A percentile compares a stretch with the other conserved stretches of the same genome.
These are phyloP conservation scores for Staphylotrichum tortipilum DNA, from an alignment of 495 filamentous ascomycete genomes.

Conservation along the genomic window DNA sequence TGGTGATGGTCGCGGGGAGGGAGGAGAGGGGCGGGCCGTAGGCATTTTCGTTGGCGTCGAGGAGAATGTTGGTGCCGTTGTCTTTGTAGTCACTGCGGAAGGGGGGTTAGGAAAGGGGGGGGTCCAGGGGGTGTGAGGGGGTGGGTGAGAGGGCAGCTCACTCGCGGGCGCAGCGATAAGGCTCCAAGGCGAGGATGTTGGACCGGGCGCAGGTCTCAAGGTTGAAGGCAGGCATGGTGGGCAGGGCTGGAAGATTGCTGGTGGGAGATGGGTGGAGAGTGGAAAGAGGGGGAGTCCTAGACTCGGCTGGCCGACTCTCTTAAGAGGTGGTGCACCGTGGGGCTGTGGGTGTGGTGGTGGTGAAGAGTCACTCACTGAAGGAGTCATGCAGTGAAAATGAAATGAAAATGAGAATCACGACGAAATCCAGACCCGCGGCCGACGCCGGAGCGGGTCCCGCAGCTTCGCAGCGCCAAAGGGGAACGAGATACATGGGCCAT, in stretches of 20 bases:
- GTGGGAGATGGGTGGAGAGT: too few relatives aligned
- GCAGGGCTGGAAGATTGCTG: too few relatives aligned
- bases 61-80: slow-evolving; percentile 89
- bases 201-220: slow-evolving; percentile 71
- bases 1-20: slow-evolving; percentile 14
- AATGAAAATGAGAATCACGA: neutral
- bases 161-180: slow-evolving; percentile 81
- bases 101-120: slow-evolving; percentile 8
- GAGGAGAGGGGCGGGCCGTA: slow-evolving; percentile 62
- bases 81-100: slow-evolving; percentile 88
- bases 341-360: neutral
- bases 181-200: slow-evolving; percentile 74
- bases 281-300: too few relatives aligned
- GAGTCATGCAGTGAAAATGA: slow-evolving; percentile 8
- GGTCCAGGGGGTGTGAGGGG: neutral
- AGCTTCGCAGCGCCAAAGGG: neutral
- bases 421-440: slow-evolving; percentile 13
- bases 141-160: slow-evolving; percentile 36
- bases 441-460: slow-evolving; percentile 24
- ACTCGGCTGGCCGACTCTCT: neutral
- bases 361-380: slow-evolving; percentile 18
- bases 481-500: too few relatives aligned
- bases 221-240: slow-evolving; percentile 52
- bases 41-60: slow-evolving; percentile 97
- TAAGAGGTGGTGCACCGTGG: neutral